Conservation (phyloP, 805 yeast species). For the Lachancea kluyveri region DNA sequence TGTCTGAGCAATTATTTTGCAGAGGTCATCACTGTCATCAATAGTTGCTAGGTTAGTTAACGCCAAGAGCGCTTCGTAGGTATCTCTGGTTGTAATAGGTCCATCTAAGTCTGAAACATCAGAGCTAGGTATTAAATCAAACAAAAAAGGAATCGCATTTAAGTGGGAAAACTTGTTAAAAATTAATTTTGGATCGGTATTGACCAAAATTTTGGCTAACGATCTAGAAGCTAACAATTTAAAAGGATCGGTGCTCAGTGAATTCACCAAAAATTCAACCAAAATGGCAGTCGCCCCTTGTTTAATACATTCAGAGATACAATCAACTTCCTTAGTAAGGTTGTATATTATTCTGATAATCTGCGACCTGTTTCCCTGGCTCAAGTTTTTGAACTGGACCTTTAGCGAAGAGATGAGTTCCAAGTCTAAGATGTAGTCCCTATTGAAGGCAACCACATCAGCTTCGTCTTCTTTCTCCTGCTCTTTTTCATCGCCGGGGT, state of each 20-base stretch:
- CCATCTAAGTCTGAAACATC: conserved; percentile 12
- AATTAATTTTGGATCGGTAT: conserved; percentile 40
- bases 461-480: conserved; percentile 14
- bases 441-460: conserved; percentile 16
- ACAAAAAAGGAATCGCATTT: conserved; percentile 40
- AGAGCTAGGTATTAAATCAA: conserved; percentile 32
- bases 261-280: conserved; percentile 31
- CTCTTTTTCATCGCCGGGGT: conserved; percentile 13
- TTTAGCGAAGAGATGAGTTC: conserved; percentile 19
- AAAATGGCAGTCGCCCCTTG: conserved; percentile 43
- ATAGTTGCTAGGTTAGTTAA: conserved; percentile 60
- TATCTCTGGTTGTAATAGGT: conserved; percentile 26
- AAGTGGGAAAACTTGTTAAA: conserved; percentile 38
- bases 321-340: conserved; percentile 18
- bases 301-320: conserved; percentile 30
- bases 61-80: conserved; percentile 54
- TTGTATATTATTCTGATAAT: conserved; percentile 29
- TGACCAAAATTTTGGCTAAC: conserved; percentile 37
- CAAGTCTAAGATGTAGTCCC: conserved; percentile 15
- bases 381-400: conserved; percentile 9
- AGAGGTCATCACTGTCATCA: conserved; percentile 34
- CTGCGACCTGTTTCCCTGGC: conserved; percentile 27
- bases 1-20: conserved; percentile 25
- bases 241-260: conserved; percentile 19
- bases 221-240: conserved; percentile 35